Evolutionary conservation across 1,139 yeast genomes (phyloP).

Genomic region (Scheffersomyces stambukii): DNA sequence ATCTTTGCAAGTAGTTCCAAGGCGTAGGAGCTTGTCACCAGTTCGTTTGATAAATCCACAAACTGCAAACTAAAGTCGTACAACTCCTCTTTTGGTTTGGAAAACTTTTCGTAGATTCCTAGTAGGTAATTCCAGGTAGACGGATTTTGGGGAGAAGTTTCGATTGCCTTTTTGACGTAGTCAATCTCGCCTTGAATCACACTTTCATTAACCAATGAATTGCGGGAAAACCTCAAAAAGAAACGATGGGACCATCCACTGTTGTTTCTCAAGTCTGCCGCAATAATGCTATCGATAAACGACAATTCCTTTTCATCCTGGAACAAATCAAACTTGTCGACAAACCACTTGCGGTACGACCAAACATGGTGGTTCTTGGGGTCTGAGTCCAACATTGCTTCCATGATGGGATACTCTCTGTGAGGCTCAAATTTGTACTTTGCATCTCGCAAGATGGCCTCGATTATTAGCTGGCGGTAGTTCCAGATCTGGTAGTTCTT

Average conservation of each 20-base stretch:
- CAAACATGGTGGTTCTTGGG: conserved; percentile 93
- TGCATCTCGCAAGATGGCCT: conserved; percentile 16
- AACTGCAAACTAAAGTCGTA: conserved; percentile 42
- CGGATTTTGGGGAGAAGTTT: conserved; percentile 71
- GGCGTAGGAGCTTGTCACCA: conserved; percentile 56
- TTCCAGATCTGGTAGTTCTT: conserved; percentile 98
- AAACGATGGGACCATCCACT: conserved; percentile 92
- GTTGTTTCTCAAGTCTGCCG: conserved; percentile 74
- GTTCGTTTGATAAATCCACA: conserved; percentile 24
- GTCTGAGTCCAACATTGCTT: conserved; percentile 70
- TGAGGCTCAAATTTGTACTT: conserved; percentile 33
- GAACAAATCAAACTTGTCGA: conserved; percentile 48
- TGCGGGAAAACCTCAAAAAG: conserved; percentile 45
- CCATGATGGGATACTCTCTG: conserved; percentile 61
- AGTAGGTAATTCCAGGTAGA: conserved; percentile 83
- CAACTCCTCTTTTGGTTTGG: conserved; percentile 28
- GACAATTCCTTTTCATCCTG: conserved; percentile 45
- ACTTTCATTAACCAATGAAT: conserved; percentile 10
- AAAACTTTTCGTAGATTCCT: conserved; percentile 49
- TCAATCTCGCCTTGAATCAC: conserved; percentile 26
- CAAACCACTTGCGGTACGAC: conserved; percentile 86
- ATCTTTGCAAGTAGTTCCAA: conserved; percentile 60
- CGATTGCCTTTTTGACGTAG: conserved; percentile 46
- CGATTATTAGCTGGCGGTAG: conserved; percentile 64
- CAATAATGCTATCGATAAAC: conserved; percentile 48